Evolutionary conservation across 495 filamentous ascomycete species (phyloP).

Genomic region (Daldinia concentrica): DNA sequence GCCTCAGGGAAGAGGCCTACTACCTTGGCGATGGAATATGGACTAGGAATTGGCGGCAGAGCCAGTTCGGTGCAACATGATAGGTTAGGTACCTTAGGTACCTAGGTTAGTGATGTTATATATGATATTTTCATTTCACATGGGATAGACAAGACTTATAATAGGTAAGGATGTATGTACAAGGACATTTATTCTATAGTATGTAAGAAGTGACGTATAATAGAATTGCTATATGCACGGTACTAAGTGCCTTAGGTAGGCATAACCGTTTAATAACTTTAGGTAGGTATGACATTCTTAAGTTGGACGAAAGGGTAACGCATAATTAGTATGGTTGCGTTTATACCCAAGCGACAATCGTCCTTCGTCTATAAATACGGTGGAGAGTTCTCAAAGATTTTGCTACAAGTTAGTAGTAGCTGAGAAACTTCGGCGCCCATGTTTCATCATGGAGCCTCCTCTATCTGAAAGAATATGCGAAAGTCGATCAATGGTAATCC

Average conservation of each 20-base stretch:
- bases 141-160: not conserved
- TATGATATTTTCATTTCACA: not conserved
- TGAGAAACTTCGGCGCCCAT: not conserved
- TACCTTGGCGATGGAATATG: not conserved
- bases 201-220: not conserved
- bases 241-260: not conserved
- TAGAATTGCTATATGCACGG: not conserved
- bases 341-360: not conserved
- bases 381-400: not conserved
- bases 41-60: not conserved
- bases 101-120: not conserved
- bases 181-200: not conserved
- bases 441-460: slow-evolving; percentile 14
- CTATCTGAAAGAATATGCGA: slow-evolving; percentile 33
- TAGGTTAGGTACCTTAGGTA: not conserved
- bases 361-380: slow-evolving; percentile 13
- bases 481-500: slow-evolving; percentile 11
- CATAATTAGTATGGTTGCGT: not conserved
- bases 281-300: not conserved
- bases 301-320: not conserved
- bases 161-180: not conserved
- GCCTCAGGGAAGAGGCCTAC: not conserved
- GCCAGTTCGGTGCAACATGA: not conserved
- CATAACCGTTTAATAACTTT: not conserved
- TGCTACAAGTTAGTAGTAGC: slow-evolving; percentile 3